Evolutionary conservation across 2,329 filamentous ascomycete species (phyloP).

Genomic region (Trichoderma simmonsii): DNA sequence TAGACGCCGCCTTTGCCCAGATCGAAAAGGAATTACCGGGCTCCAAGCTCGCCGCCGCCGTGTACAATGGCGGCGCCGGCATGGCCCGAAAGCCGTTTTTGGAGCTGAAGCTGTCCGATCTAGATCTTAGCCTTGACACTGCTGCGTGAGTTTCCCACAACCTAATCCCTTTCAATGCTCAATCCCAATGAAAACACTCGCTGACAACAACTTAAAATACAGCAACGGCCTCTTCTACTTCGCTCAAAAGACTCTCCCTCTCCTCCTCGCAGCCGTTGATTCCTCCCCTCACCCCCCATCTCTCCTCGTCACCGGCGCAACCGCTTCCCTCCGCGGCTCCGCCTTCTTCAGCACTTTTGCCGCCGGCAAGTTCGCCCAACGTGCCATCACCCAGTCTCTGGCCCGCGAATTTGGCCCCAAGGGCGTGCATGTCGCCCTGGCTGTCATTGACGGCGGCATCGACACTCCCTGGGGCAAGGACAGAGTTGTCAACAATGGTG

Average conservation of each 20-base stretch:
- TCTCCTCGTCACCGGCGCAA: slow-evolving; percentile 83
- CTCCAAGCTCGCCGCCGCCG: slow-evolving; percentile 57
- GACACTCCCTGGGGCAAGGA: slow-evolving; percentile 71
- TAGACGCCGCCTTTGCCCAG: slow-evolving; percentile 58
- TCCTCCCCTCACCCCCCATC: slow-evolving; percentile 64
- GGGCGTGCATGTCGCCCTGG: slow-evolving; percentile 80
- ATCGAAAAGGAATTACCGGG: slow-evolving; percentile 58
- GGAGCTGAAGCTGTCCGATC: slow-evolving; percentile 50
- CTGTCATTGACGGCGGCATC: slow-evolving; percentile 81
- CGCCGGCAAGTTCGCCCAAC: slow-evolving; percentile 73
- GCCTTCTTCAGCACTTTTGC: slow-evolving; percentile 70
- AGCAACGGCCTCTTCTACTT: slow-evolving; percentile 73
- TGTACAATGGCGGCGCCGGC: slow-evolving; percentile 64
- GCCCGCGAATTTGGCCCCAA: slow-evolving; percentile 81
- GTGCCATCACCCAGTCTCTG: slow-evolving; percentile 70
- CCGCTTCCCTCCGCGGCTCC: slow-evolving; percentile 71
- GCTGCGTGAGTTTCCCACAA: slow-evolving; percentile 45
- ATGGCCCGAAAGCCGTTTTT: slow-evolving; percentile 56
- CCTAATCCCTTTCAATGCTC: not conserved
- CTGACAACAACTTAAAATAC: not conserved
- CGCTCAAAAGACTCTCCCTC: slow-evolving; percentile 66
- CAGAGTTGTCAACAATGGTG: slow-evolving; percentile 41
- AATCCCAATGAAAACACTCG: not conserved
- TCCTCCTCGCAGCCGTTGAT: slow-evolving; percentile 60
- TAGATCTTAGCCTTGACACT: slow-evolving; percentile 44